phyloP scores from a whole-genome alignment of 2,329 filamentous ascomycete species.

The Pyrenochaeta sp. region DNA sequence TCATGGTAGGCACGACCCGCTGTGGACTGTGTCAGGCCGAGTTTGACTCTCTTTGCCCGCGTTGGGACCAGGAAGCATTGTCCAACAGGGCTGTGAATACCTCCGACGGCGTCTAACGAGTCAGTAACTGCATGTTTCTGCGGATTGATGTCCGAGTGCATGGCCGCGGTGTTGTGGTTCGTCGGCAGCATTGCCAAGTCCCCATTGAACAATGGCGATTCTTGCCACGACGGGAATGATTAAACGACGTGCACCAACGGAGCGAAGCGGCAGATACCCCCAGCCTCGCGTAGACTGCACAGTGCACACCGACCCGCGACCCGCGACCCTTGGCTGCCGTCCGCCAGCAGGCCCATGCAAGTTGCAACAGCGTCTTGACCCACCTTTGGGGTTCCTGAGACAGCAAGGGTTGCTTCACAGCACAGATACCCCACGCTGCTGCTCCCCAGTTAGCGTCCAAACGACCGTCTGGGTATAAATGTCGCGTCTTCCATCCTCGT shows the following conservation, averaged over 20 bases:
- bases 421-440: not conserved
- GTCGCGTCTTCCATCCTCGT: not conserved
- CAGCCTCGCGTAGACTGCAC: too few relatives aligned
- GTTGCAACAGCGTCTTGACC: not conserved
- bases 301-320: too few relatives aligned
- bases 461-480: too few relatives aligned
- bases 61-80: too few relatives aligned
- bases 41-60: too few relatives aligned
- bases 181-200: not conserved
- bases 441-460: too few relatives aligned
- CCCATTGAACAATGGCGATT: slow-evolving; percentile 3
- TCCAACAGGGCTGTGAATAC: too few relatives aligned
- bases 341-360: not conserved
- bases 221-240: slow-evolving; percentile 1
- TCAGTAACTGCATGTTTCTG: slow-evolving; percentile 1
- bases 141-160: slow-evolving; percentile 1
- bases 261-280: too few relatives aligned
- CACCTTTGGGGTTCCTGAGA: not conserved
- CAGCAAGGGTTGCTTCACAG: not conserved
- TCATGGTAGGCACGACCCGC: too few relatives aligned
- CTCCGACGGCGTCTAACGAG: not conserved
- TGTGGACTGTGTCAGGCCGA: too few relatives aligned
- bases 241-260: slow-evolving; percentile 3
- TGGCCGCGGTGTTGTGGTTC: not conserved
- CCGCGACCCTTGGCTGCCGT: not conserved